Evolutionary conservation across 2,329 filamentous ascomycete genomes (phyloP), one percentile per base, ranked within the genome.

Genomic region (Triangularia verruculosa): DNA sequence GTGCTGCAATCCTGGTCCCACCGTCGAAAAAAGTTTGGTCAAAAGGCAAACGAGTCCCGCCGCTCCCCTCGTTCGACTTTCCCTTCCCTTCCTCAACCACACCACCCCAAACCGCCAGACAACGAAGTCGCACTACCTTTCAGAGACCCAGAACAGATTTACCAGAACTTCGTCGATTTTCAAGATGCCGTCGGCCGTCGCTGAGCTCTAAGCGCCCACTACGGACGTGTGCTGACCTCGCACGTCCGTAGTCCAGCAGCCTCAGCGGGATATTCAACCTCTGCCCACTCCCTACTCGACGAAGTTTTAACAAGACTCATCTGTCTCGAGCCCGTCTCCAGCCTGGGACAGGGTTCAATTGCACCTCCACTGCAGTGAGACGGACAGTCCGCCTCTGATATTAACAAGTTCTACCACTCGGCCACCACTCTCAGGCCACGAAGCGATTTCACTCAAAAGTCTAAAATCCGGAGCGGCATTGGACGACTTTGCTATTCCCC

Each of bases 181-280:
- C 75, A 83, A 81, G 78, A 89, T 88, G 85, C 86, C 86, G 86
- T 86, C 83, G 88, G 87, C 89, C 83, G 82, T 90, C 89, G 89
- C 87, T 91, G 89, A 89, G 90, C 91, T 94, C 89, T 96, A 93
- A 93, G 92, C 86, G 80, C 85, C 87, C 88, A 89, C 90, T 93
- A 87, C 88, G 88, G 87, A 82, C 81, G 78, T 79, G 78, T 82
- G 79, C 74, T 78, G 78, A 71, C 74, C 73, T 76, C 74, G 78
- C 79, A 74, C 83, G 86, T 85, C 85, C 85, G 88, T 86, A 93
- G 91, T 92, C 89, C 89, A 87, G 87, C 89, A 92, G 90, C 89
- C 89, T 76, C 89, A 88, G 82, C 87, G 89, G 92, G 83, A 84
- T 81, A 81, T 83, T 83, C 82, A 84, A 86, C 74, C n/a, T 77